phyloP scores from a whole-genome alignment of 2,329 filamentous ascomycete species.

The Diaporthe velutina region DNA sequence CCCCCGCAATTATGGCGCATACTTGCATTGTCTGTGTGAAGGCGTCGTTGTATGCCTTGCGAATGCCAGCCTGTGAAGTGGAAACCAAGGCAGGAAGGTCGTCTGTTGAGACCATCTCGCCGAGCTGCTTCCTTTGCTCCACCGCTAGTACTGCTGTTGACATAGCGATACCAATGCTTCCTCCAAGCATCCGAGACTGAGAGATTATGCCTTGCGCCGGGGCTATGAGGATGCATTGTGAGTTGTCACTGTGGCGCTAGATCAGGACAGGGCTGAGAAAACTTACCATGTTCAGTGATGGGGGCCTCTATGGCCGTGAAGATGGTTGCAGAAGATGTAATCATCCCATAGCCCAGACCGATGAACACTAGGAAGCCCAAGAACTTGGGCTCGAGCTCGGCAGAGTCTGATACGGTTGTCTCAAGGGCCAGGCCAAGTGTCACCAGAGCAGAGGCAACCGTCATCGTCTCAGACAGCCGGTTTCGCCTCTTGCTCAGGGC shows the following conservation, averaged over 20 bases:
- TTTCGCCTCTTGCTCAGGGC: conserved; percentile 57
- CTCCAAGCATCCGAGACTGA: conserved; percentile 64
- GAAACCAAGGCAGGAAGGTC: conserved; percentile 43
- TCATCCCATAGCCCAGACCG: conserved; percentile 66
- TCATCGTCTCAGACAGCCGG: conserved; percentile 57
- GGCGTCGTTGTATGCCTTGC: conserved; percentile 57
- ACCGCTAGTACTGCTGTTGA: conserved; percentile 61
- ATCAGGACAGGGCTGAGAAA: neutral
- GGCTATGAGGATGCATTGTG: conserved; percentile 49
- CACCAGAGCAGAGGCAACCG: conserved; percentile 57
- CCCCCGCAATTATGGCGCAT: conserved; percentile 55
- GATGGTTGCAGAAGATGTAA: conserved; percentile 62
- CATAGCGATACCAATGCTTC: conserved; percentile 66
- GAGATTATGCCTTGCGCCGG: conserved; percentile 66
- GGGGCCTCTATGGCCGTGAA: conserved; percentile 57
- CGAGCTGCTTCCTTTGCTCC: conserved; percentile 49
- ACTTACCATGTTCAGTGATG: conserved; percentile 60
- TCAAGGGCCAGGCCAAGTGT: conserved; percentile 61
- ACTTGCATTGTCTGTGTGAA: conserved; percentile 62
- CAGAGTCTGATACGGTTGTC: conserved; percentile 52
- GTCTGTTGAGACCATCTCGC: conserved; percentile 39
- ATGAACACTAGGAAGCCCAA: conserved; percentile 64
- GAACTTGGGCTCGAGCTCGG: conserved; percentile 57
- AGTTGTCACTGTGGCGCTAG: conserved; percentile 28
- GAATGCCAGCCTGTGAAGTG: conserved; percentile 49